Percentiles rank a stretch among this genome's conserved stretches.
Evolutionary conservation across 805 yeast genomes (phyloP).

Genomic region (Candida mattraensis): DNA sequence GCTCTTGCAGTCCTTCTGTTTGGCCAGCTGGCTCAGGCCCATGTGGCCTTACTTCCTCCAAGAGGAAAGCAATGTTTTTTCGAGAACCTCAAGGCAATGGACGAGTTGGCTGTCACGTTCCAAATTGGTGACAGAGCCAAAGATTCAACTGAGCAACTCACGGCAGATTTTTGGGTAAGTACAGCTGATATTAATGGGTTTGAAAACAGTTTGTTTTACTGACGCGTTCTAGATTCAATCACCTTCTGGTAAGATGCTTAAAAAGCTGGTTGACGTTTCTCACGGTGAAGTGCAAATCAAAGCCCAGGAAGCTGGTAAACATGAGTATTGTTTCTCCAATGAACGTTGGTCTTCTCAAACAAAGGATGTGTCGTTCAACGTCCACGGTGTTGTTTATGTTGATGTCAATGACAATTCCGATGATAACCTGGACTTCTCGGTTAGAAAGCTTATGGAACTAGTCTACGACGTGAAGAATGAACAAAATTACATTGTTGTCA

Average conservation of each 20-base stretch:
- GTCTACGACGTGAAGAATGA: conserved; percentile 90
- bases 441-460: conserved; percentile 69
- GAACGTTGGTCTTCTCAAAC: conserved; percentile 71
- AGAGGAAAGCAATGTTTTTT: conserved; percentile 86
- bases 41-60: conserved; percentile 80
- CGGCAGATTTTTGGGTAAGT: conserved; percentile 62
- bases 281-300: conserved; percentile 78
- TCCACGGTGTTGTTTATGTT: conserved; percentile 87
- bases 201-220: conserved; percentile 1
- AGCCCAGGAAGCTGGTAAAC: conserved; percentile 70
- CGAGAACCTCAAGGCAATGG: conserved; percentile 78
- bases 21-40: conserved; percentile 46
- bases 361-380: conserved; percentile 92
- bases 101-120: conserved; percentile 82
- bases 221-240: conserved; percentile 26
- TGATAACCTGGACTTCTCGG: conserved; percentile 81
- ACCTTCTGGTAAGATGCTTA: conserved; percentile 49
- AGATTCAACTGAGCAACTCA: conserved; percentile 62
- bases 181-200: not conserved
- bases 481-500: conserved; percentile 86
- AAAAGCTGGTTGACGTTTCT: conserved; percentile 54
- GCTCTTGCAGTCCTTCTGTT: no score
- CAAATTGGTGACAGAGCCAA: conserved; percentile 93
- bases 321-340: conserved; percentile 88
- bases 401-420: conserved; percentile 66